Percentiles rank a stretch among this genome's conserved stretches.
phyloP scores from a whole-genome alignment of 345 rosid genomes.

The Lumnitzera littorea region DNA sequence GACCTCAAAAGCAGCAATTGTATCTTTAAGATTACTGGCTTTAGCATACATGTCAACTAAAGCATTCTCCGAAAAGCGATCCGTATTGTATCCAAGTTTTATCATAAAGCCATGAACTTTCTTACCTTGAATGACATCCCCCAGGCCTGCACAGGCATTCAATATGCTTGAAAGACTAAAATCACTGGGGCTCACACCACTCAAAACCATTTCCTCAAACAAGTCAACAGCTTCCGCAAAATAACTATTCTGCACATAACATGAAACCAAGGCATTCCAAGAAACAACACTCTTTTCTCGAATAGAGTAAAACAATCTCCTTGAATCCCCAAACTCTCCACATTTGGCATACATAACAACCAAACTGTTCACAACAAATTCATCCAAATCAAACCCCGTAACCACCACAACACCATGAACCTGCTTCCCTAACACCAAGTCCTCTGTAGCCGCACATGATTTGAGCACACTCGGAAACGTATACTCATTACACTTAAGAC shows the following conservation, averaged over 20 bases:
- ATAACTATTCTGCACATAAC: slow-evolving; percentile 40
- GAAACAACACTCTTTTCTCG: slow-evolving; percentile 43
- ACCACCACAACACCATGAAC: slow-evolving; percentile 46
- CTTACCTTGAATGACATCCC: slow-evolving; percentile 34
- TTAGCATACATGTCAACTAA: slow-evolving; percentile 72
- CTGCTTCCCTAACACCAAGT: slow-evolving; percentile 46
- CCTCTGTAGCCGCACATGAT: slow-evolving; percentile 34
- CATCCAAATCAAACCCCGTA: slow-evolving; percentile 46
- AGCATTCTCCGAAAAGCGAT: slow-evolving; percentile 48
- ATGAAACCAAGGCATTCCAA: slow-evolving; percentile 52
- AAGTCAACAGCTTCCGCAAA: slow-evolving; percentile 31
- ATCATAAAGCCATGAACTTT: slow-evolving; percentile 38
- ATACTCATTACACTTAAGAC: slow-evolving; percentile 45
- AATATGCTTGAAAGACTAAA: slow-evolving; percentile 51
- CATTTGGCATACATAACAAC: slow-evolving; percentile 55
- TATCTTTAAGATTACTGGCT: slow-evolving; percentile 33
- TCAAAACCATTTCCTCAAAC: slow-evolving; percentile 39
- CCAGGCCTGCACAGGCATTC: slow-evolving; percentile 46
- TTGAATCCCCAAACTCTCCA: slow-evolving; percentile 36
- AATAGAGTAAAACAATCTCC: slow-evolving; percentile 40
- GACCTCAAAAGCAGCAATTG: slow-evolving; percentile 30
- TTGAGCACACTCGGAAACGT: slow-evolving; percentile 54
- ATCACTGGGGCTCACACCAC: slow-evolving; percentile 48
- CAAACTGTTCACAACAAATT: slow-evolving; percentile 51
- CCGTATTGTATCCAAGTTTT: slow-evolving; percentile 42